Evolutionary conservation across 257 asterid genomes (phyloP).

Genomic region (Vinca minor): DNA sequence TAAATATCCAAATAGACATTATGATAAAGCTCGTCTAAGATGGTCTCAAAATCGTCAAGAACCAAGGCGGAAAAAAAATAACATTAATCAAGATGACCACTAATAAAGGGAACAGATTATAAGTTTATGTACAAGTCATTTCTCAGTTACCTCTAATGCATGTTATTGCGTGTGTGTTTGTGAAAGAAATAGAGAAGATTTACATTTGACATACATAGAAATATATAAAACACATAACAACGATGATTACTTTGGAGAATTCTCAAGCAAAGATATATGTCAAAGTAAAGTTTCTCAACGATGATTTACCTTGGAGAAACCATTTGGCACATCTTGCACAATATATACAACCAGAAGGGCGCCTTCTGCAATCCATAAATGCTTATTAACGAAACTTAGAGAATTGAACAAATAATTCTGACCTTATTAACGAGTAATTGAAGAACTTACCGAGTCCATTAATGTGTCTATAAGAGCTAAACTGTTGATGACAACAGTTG

Average conservation of each 20-base stretch:
- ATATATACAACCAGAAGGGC: conserved; percentile 87
- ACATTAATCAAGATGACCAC: not conserved
- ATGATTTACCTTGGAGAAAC: conserved; percentile 60
- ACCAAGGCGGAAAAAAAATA: not conserved
- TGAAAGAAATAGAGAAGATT: not conserved
- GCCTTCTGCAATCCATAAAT: conserved; percentile 51
- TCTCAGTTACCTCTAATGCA: not conserved
- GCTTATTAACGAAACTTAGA: not conserved
- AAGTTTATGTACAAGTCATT: not conserved
- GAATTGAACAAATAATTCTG: not conserved
- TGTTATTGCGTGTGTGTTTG: not conserved
- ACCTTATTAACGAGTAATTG: not conserved
- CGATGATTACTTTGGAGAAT: not conserved
- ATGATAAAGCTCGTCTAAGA: not conserved
- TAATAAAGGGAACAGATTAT: not conserved
- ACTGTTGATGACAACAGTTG: conserved; percentile 40
- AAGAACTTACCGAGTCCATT: conserved; percentile 57
- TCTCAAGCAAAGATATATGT: not conserved
- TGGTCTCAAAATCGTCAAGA: not conserved
- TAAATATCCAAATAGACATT: not conserved
- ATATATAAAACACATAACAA: not conserved
- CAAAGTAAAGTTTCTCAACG: not conserved
- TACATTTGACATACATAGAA: not conserved
- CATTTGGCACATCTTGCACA: conserved; percentile 59
- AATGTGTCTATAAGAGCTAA: conserved; percentile 48